A percentile compares a stretch with the other conserved stretches of the same genome.
These are phyloP conservation scores for Daucus carota DNA, from an alignment of 129 eudicot genomes.

Conservation along the genomic window DH1_v3.0 NC_030382.2:30994501-30995000, in stretches of 20 bases:
- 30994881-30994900: background rate
- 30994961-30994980: background rate
- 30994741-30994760: background rate
- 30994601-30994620: too few species aligned
- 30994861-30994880: background rate
- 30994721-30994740: background rate
- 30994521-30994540: too few species aligned
- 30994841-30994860: background rate
- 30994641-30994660: too few species aligned
- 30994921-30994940: background rate
- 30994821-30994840: background rate
- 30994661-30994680: too few species aligned
- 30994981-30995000: background rate
- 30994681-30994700: too few species aligned
- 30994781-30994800: too few species aligned
- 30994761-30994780: background rate
- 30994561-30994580: too few species aligned
- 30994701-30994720: too few species aligned
- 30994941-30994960: background rate
- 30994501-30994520: too few species aligned
- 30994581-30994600: too few species aligned
- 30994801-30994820: background rate
- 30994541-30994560: too few species aligned
- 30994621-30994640: too few species aligned
- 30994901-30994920: background rate